Evolutionary conservation across 805 yeast species (phyloP).

Genomic region (Zygosaccharomyces bisporus): DNA sequence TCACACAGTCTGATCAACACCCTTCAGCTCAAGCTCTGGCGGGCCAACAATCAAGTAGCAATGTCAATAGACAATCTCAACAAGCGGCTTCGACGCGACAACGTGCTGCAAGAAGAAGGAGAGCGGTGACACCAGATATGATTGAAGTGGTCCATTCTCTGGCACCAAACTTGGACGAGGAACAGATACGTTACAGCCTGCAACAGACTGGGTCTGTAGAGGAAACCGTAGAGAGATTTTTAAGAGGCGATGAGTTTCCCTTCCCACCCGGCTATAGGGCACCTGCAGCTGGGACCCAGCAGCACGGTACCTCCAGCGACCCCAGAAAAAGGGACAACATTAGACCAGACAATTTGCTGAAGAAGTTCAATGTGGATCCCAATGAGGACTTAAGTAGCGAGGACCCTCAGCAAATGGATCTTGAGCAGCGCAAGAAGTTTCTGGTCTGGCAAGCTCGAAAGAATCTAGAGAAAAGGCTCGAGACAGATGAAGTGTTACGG

Average conservation of each 20-base stretch:
- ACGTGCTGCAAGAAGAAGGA: slow-evolving; percentile 28
- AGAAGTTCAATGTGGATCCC: slow-evolving; percentile 27
- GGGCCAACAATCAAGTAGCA: slow-evolving; percentile 3
- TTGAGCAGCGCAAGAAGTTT: slow-evolving; percentile 30
- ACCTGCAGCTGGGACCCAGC: slow-evolving; percentile 10
- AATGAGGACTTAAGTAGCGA: slow-evolving; percentile 20
- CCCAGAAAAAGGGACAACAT: slow-evolving; percentile 33
- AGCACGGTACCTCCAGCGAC: slow-evolving; percentile 14
- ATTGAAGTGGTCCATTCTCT: slow-evolving; percentile 78
- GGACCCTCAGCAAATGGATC: slow-evolving; percentile 20
- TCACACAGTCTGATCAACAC: slow-evolving; percentile 55
- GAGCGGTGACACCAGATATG: slow-evolving; percentile 66
- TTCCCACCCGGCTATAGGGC: slow-evolving; percentile 44
- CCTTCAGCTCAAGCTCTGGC: slow-evolving; percentile 30
- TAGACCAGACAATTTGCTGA: slow-evolving; percentile 31
- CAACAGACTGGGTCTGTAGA: slow-evolving; percentile 78
- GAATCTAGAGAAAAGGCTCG: slow-evolving; percentile 42
- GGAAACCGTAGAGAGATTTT: slow-evolving; percentile 66
- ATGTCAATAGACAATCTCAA: slow-evolving; percentile 7
- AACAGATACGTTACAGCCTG: slow-evolving; percentile 70
- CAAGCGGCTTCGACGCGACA: slow-evolving; percentile 10
- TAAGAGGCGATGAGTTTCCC: slow-evolving; percentile 60
- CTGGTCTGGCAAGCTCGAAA: slow-evolving; percentile 61
- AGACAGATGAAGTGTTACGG: slow-evolving; percentile 11
- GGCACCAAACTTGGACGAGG: slow-evolving; percentile 67